These are phyloP conservation scores for Boletus sp. DNA, from an alignment of 1,284 basidiomycete genomes.

Conservation along the genomic window DNA sequence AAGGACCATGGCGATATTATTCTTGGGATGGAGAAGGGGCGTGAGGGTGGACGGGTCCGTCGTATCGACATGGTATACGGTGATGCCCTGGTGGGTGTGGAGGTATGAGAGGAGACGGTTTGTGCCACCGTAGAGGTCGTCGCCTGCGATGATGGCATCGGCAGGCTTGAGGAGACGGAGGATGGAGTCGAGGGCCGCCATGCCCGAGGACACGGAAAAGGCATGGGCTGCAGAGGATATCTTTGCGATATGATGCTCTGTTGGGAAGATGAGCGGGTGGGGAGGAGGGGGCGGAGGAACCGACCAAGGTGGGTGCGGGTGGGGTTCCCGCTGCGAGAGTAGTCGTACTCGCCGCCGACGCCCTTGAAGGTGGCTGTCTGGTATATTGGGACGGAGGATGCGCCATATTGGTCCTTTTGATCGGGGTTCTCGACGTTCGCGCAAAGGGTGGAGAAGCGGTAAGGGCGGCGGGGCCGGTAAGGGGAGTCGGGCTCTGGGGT, in stretches of 20 bases:
- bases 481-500: conserved; percentile 79
- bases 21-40: conserved; percentile 62
- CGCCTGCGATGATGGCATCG: conserved; percentile 92
- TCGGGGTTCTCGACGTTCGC: conserved; percentile 86
- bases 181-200: conserved; percentile 97
- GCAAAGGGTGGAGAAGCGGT: conserved; percentile 81
- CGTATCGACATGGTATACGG: conserved; percentile 93
- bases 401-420: conserved; percentile 94
- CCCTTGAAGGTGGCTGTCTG: conserved; percentile 99
- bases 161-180: conserved; percentile 91
- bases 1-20: conserved; percentile 84
- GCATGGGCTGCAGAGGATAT: conserved; percentile 87
- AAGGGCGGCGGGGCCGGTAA: conserved; percentile 58
- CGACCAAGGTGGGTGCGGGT: conserved; percentile 90
- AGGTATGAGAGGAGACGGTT: conserved; percentile 95
- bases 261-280: conserved; percentile 9
- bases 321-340: conserved; percentile 93
- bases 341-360: conserved; percentile 86
- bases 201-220: conserved; percentile 92
- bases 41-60: conserved; percentile 67
- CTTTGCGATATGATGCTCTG: conserved; percentile 93
- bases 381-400: conserved; percentile 94
- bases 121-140: conserved; percentile 97
- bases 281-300: conserved; percentile 24
- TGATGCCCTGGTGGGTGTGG: conserved; percentile 82